These are phyloP conservation scores for Fremontodendron californicum DNA, from an alignment of 345 rosid genomes.

Conservation along the genomic window DNA sequence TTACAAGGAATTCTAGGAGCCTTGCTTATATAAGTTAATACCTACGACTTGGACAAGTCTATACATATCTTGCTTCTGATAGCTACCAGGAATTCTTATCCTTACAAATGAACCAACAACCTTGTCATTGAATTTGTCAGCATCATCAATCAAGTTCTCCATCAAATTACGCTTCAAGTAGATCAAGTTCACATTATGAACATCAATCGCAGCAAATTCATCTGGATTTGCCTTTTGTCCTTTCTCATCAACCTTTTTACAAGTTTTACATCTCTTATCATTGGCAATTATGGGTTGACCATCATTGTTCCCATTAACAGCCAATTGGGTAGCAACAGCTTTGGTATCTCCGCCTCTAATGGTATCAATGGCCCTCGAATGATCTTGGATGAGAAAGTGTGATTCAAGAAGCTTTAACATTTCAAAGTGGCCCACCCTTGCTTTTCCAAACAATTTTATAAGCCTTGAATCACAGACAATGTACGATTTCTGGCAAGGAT, in stretches of 20 bases:
- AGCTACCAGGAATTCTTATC: constrained; percentile 55
- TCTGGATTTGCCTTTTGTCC: constrained; percentile 35
- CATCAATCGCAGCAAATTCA: constrained; percentile 81
- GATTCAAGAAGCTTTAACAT: constrained; percentile 37
- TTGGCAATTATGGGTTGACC: constrained; percentile 23
- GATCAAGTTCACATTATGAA: constrained; percentile 68
- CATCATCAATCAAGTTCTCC: too few relatives aligned
- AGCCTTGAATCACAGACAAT: constrained; percentile 77
- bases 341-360: constrained; percentile 31
- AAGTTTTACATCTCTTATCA: constrained; percentile 51
- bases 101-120: too few relatives aligned
- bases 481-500: constrained; percentile 61
- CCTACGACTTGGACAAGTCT: constrained; percentile 91
- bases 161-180: constrained; percentile 74
- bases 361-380: constrained; percentile 27
- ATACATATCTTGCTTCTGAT: constrained; percentile 63
- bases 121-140: too few relatives aligned
- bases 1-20: not conserved
- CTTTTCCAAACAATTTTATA: constrained; percentile 60
- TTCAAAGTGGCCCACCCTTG: constrained; percentile 72
- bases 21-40: constrained; percentile 31
- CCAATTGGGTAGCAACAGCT: constrained; percentile 33
- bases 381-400: constrained; percentile 25
- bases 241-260: constrained; percentile 48
- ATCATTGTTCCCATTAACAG: constrained; percentile 30